phyloP scores from a whole-genome alignment of 148 eudicot species.

The Drosera capensis region DNA sequence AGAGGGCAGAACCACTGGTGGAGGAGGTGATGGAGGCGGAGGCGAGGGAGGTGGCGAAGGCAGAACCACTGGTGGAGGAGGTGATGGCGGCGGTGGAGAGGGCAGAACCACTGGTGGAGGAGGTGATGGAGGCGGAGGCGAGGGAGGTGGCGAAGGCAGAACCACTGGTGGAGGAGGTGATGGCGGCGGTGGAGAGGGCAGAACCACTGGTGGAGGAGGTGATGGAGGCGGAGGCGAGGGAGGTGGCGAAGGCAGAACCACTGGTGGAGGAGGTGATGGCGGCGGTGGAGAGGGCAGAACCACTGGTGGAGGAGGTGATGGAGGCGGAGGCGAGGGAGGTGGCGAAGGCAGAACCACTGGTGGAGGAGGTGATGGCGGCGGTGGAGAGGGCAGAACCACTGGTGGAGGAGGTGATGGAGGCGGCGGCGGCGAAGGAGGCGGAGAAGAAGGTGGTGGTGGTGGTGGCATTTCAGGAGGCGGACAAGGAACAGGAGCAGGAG shows the following conservation, averaged over 20 bases:
- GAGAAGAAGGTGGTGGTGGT: constrained; percentile 11
- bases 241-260: constrained; percentile 7
- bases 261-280: neutral
- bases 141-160: constrained; percentile 10
- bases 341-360: constrained; percentile 12
- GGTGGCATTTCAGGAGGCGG: constrained; percentile 22
- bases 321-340: constrained; percentile 22
- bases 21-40: constrained; percentile 5
- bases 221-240: constrained; percentile 16
- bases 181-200: constrained; percentile 11
- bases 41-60: constrained; percentile 24
- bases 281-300: neutral
- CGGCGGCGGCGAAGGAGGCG: constrained; percentile 7
- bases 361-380: constrained; percentile 22
- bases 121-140: constrained; percentile 6
- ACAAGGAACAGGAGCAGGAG: constrained; percentile 13
- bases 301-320: neutral
- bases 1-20: neutral
- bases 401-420: constrained; percentile 8
- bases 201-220: constrained; percentile 14
- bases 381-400: constrained; percentile 13
- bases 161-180: constrained; percentile 18
- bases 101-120: constrained; percentile 12
- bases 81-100: constrained; percentile 22
- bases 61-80: constrained; percentile 11